These are phyloP conservation scores for Sporothrix dimorphospora DNA, from an alignment of 2,329 filamentous ascomycete species.

Conservation along the genomic window DNA sequence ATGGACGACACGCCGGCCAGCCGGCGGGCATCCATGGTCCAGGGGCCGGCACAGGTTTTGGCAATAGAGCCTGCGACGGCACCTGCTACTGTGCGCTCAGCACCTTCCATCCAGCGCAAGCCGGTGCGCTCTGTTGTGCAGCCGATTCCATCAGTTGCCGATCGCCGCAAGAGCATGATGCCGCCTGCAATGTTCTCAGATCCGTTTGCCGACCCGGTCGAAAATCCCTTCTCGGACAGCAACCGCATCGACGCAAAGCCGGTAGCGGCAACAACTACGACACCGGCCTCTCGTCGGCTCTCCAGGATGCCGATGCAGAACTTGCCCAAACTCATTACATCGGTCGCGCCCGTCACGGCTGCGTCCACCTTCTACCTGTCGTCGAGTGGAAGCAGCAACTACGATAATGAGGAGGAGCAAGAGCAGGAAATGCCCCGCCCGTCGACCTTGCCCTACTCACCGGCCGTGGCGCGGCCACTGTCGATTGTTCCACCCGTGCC, in stretches of 20 bases:
- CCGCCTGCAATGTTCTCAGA: neutral
- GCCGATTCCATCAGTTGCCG: neutral
- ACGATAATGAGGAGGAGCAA: neutral
- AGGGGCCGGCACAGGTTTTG: neutral
- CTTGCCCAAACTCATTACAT: neutral
- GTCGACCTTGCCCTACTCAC: neutral
- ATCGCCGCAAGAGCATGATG: constrained; percentile 4
- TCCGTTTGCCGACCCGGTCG: constrained; percentile 12
- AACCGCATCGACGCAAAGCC: neutral
- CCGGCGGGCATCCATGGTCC: neutral
- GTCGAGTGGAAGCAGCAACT: constrained; percentile 11
- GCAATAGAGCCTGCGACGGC: too few relatives aligned
- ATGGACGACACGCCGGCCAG: constrained; percentile 15
- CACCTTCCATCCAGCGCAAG: constrained; percentile 19
- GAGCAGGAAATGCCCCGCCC: too few relatives aligned
- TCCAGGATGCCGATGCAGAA: neutral
- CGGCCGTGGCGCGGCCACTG: constrained; percentile 17
- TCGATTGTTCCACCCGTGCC: constrained; percentile 26
- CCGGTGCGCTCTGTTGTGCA: neutral
- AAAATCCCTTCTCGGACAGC: neutral
- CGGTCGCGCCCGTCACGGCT: neutral
- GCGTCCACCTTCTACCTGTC: neutral
- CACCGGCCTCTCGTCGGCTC: constrained; percentile 1
- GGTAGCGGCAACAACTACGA: neutral
- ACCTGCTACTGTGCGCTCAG: neutral